Evolutionary conservation across 2,329 filamentous ascomycete species (phyloP).

Genomic region (Cladophialophora exuberans): DNA sequence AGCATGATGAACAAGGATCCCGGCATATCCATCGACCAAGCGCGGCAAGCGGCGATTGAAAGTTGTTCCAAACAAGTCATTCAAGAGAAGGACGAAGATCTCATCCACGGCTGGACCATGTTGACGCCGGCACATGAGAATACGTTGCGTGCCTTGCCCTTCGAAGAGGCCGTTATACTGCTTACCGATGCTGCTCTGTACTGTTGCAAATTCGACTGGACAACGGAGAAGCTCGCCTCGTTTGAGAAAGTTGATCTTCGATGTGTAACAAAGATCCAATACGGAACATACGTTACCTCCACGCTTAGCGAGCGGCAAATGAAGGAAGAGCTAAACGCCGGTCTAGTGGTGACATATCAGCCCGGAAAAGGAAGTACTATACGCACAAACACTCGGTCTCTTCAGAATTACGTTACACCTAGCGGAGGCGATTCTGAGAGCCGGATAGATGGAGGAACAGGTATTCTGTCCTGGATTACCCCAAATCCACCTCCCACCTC

Average conservation of each 20-base stretch:
- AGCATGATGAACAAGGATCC: conserved; percentile 94
- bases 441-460: conserved; percentile 41
- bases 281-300: conserved; percentile 88
- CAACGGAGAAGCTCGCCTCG: conserved; percentile 87
- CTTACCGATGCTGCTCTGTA: conserved; percentile 86
- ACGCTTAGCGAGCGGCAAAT: conserved; percentile 77
- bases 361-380: conserved; percentile 71
- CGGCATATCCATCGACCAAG: conserved; percentile 79
- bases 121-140: conserved; percentile 74
- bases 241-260: conserved; percentile 84
- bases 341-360: conserved; percentile 77
- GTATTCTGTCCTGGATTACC: conserved; percentile 45
- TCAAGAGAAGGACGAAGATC: conserved; percentile 78
- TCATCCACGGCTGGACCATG: conserved; percentile 87
- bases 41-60: conserved; percentile 88
- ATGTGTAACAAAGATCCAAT: conserved; percentile 72
- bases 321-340: conserved; percentile 79
- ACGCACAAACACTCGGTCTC: conserved; percentile 81
- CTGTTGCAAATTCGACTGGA: conserved; percentile 91
- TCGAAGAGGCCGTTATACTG: conserved; percentile 86
- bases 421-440: conserved; percentile 27
- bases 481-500: conserved; percentile 35
- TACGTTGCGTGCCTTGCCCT: conserved; percentile 69
- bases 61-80: conserved; percentile 85
- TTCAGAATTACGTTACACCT: conserved; percentile 62